phyloP scores from a whole-genome alignment of 2,329 filamentous ascomycete genomes.

The Calonectria henricotiae region DNA sequence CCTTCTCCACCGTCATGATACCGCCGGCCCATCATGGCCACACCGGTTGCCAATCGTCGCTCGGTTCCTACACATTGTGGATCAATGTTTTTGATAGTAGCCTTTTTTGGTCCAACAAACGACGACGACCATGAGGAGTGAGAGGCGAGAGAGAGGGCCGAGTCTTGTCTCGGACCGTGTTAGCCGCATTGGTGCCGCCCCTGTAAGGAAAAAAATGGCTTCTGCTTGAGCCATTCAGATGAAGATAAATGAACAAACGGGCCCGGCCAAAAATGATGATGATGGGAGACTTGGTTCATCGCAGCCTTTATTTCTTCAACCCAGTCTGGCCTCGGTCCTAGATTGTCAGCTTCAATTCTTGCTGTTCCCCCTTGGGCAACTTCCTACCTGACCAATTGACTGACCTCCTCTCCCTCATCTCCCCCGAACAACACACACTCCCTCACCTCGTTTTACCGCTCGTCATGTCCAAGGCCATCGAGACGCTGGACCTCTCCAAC shows the following conservation, averaged over 20 bases:
- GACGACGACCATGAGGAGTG: too few species aligned
- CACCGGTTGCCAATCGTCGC: background rate
- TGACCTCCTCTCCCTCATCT: background rate
- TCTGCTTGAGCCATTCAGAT: conserved; percentile 17
- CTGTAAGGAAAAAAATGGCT: background rate
- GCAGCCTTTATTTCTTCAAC: background rate
- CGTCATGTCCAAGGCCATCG: conserved; percentile 38
- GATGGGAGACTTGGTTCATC: conserved; percentile 7
- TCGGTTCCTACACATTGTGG: conserved; percentile 29
- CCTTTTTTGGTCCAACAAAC: too few species aligned
- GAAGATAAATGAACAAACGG: conserved; percentile 28
- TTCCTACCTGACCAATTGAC: background rate
- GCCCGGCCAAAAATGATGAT: background rate
- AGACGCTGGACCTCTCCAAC: conserved; percentile 43
- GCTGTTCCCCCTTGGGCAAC: background rate
- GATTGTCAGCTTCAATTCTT: background rate
- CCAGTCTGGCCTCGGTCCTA: background rate
- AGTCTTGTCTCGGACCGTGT: conserved; percentile 1
- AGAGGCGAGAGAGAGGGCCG: background rate
- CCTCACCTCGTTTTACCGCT: background rate
- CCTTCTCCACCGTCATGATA: conserved; percentile 28
- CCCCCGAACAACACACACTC: background rate
- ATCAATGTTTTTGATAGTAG: background rate
- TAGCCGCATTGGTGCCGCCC: conserved; percentile 12
- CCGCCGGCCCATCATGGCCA: conserved; percentile 19